Evolutionary conservation across 176 grass and related monocot genomes (phyloP), one percentile per base, ranked within the genome.

Genomic region (Tillandsia leiboldiana): DNA sequence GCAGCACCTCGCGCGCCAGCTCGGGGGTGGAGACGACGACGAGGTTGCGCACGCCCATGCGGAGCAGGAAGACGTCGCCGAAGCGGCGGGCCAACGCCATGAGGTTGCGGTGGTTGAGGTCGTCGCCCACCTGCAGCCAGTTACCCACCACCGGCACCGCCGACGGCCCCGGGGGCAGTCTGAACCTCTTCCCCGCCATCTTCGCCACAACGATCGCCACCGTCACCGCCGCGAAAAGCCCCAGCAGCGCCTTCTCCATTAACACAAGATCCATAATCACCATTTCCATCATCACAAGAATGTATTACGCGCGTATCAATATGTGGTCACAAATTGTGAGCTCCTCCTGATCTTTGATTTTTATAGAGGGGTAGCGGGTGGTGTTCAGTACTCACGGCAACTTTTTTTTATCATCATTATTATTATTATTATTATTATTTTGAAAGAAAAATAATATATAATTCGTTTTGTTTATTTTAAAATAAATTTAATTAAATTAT

Each of bases 81-180:
- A 89, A 96, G 0, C 80, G 77, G 86, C 81, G 84, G 0, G 92
- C 92, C 11, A 91, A 7, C 10, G 20, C 68, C 81, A 88, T 92
- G 28, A 96, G 81, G 72, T 89, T 96, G 15, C 86, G 72, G 72
- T 96, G 88, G 83, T 96, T 96, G 1, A 96, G 83, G 77, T 96
- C 92, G 84, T 96, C 88, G 17, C 92, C 92, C 11, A 96, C 88
- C 83, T 96, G 92, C 0, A 96, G 81, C 92, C 92, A 96, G 77
- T 96, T 96, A 51, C 92, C 92, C 11, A 96, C 86, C 59, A 96
- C 65, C 10, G 92, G 92, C 1, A 85, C 70, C 67, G 85, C 78
- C 3, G 76, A 4, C 2, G 92, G 92, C 0, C 88, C 92, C 0
- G 86, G 92, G 0, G 92, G 92, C 0, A 96, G 88, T 11, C 76